Percentiles rank a stretch among this genome's conserved stretches.
Conservation (phyloP, 1,284 basidiomycete species). For the Athelia psychrophila region DNA sequence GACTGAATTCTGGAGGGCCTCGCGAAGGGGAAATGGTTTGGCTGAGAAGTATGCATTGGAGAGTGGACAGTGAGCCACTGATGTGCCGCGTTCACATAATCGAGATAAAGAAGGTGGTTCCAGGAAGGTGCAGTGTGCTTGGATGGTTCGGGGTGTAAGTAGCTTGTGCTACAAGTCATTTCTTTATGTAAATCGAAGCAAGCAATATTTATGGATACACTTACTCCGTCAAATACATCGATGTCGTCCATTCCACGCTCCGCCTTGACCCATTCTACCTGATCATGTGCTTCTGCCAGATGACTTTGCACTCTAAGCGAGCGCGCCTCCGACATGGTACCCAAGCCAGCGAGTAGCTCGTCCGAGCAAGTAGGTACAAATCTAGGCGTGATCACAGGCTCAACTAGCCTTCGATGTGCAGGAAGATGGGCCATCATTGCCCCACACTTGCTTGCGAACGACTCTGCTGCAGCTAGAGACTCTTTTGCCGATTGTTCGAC, state of each 20-base stretch:
- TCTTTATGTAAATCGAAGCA: constrained; percentile 3
- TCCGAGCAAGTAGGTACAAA: constrained; percentile 82
- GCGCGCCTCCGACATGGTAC: constrained; percentile 41
- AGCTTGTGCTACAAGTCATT: constrained; percentile 45
- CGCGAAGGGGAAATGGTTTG: constrained; percentile 68
- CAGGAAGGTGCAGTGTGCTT: constrained; percentile 86
- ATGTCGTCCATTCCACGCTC: constrained; percentile 67
- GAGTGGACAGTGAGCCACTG: constrained; percentile 82
- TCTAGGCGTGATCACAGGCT: constrained; percentile 80
- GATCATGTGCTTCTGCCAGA: constrained; percentile 71
- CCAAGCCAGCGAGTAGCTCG: constrained; percentile 59
- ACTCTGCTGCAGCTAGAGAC: constrained; percentile 48
- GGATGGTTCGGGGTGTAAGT: constrained; percentile 62
- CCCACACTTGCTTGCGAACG: constrained; percentile 55
- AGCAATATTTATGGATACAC: constrained; percentile 9
- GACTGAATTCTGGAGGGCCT: constrained; percentile 62
- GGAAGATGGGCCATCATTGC: constrained; percentile 38
- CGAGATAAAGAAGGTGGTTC: constrained; percentile 43
- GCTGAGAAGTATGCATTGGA: constrained; percentile 86
- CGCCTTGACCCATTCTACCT: constrained; percentile 65
- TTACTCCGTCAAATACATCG: constrained; percentile 67
- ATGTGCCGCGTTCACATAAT: constrained; percentile 50
- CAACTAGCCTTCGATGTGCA: constrained; percentile 49
- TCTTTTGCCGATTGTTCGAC: constrained; percentile 52
- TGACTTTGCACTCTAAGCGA: constrained; percentile 68